Base-by-base conservation (phyloP, 2,329 filamentous ascomycete species). In the Beauveria medogensis region DNA sequence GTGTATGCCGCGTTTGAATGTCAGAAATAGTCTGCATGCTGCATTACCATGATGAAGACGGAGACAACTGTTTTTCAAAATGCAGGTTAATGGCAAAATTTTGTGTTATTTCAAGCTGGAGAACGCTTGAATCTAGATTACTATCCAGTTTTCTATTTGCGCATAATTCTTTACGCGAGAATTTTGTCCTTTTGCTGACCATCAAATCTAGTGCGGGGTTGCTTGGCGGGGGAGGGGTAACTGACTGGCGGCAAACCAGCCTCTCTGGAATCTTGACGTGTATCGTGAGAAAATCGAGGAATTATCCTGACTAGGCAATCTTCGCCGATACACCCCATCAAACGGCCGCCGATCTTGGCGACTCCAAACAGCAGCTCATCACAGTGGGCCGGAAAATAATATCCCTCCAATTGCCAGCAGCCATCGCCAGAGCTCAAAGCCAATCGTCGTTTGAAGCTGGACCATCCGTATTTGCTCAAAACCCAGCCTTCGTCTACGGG, bases 351-450 rank as follows among this genome's bases (percentile, higher is more conserved):
- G 40, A 46, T 14, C 48, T 14, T 58, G 34, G 46, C 46, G n/a
- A 34, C 22, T 1, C 24, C 46, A 58, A 26, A 37, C 24, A 9
- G 14, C 56, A 37, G 8, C 18, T 14, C 40, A 34, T 44, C 48
- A 16, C 37, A 20, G 56, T 46, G 56, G 48, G 20, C 48, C 48
- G 56, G 56, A 37, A 26, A 22, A n/a, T 52, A 59, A 53, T 53
- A 53, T 59, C 40, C 56, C 58, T 60, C 58, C 58, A 60, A 60
- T 60, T 48, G 51, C 30, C 43, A 18, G 28, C 16, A 20, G 28
- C 28, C 41, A 48, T 55, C 22, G 22, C 30, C 41, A 37, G 37
- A 48, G 50, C 58, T 41, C 40, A 48, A 44, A 7, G 5, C 7
- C 40, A 40, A 30, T 43, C 24, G 41, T 30, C 51, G 50, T 41